Evolutionary conservation across 225 moss, liverwort and hornwort species (phyloP), one percentile per base, ranked within the genome.

Genomic region (Antitrichia curtipendula): DNA sequence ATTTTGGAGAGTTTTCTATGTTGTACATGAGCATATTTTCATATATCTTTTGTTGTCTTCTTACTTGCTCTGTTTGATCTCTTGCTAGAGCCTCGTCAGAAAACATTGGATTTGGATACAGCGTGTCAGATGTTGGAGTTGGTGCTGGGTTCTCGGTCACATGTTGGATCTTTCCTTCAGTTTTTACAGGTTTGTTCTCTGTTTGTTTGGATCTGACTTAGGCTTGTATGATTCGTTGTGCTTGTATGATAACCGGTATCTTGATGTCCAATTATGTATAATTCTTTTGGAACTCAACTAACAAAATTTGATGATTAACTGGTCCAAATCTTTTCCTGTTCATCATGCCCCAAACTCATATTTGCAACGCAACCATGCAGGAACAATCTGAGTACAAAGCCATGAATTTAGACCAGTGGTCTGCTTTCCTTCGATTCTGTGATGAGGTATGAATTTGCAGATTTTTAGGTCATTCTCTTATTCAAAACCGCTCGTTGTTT

Each of bases 391-490:
- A 98, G 88, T 98, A 98, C 90, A 98, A 96, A 90, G 98, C 97
- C 78, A 96, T 98, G 94, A 98, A 98, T 87, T 88, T 98, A 78
- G 98, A 98, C 91, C 98, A 98, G 90, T 98, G 98, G 98, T 95
- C 96, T 75, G 98, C 94, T 69, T 98, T 97, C 89, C 97, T 98
- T 85, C 95, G 98, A 83, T 97, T 98, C 72, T 97, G 96, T 89
- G 95, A 98, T 20, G 98, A 98, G 97, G 98, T 98, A 88, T 59
- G 90, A 76, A 88, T 56, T 68, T 60, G 68, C 77, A 72, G 36
- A 64, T 71, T 57, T 82, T 36, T n/a, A 73, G 52, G 40, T 18
- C 22, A 60, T 73, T 54, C 3, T 84, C 62, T 36, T 18, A 54
- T 52, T 27, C 70, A 58, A 36, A 29, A 62, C 31, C 41, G 45